Evolutionary conservation across 768 basidiomycete genomes (phyloP), one percentile per base, ranked within the genome.

Genomic region (Cubamyces sp.): DNA sequence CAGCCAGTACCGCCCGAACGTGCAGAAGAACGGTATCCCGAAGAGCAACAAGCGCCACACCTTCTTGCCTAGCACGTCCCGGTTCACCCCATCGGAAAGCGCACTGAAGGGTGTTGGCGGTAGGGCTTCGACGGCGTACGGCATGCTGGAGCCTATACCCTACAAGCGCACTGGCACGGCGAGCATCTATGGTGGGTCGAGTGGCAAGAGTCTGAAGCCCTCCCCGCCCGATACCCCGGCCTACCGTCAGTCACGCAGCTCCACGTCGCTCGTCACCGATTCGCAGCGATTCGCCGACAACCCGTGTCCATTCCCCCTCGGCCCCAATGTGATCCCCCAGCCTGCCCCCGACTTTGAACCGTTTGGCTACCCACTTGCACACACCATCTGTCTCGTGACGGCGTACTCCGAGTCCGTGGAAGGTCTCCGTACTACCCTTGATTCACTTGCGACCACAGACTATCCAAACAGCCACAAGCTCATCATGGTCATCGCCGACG

Each of bases 391-490:
- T 70, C 87, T 98, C 48, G 97, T 99, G 64, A 99, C 97, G 0
- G 97, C 97, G 1, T 99, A 99, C 74, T 97, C 96, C 0, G 97
- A 99, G 75, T 96, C 94, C 3, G 82, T 96, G 21, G 96, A 97
- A 74, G 97, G 97, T 78, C 80, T 99, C 1, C 86, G 96, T 41
- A 99, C 97, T 18, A 99, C 97, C 0, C 81, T 99, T n/a, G 97
- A 99, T 75, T 98, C 97, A 1, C 84, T 99, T 43, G 94, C 96
- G 7, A 98, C 97, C 3, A 98, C 96, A 30, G 96, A 98, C 75
- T 99, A 98, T 72, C 96, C 97, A 37, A 98, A 98, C 77, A 92
- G 90, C 67, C 97, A 99, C 80, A 98, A 98, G 71, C 73, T 97
- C 57, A 91, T 99, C 65, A 78, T 99, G 62, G 90, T 99, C 71